Evolutionary conservation across 306 rosid species (phyloP).

Genomic region (Arachis hypogaea): DNA sequence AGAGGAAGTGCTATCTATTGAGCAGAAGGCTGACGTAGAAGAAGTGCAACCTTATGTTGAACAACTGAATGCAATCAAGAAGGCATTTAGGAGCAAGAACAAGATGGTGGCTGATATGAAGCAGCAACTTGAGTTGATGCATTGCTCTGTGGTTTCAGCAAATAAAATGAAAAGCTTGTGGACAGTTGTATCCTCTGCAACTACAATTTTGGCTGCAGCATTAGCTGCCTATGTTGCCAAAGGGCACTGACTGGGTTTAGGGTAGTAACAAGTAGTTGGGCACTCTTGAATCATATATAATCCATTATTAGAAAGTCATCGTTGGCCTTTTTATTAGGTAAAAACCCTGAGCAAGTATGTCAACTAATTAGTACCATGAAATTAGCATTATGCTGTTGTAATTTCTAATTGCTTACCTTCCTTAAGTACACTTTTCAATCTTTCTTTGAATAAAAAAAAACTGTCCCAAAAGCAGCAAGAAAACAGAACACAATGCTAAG

Average conservation of each 20-base stretch:
- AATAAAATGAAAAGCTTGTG: slow-evolving; percentile 63
- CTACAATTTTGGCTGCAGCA: slow-evolving; percentile 70
- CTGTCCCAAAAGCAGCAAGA: background rate
- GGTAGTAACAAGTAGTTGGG: slow-evolving; percentile 31
- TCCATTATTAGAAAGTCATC: slow-evolving; percentile 12
- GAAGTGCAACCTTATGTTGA: slow-evolving; percentile 49
- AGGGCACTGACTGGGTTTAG: slow-evolving; percentile 54
- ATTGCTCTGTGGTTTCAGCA: slow-evolving; percentile 46
- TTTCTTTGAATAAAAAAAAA: background rate
- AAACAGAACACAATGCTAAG: background rate
- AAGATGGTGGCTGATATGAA: slow-evolving; percentile 63
- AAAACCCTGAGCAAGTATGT: slow-evolving; percentile 18
- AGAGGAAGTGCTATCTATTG: slow-evolving; percentile 47
- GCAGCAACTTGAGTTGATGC: slow-evolving; percentile 46
- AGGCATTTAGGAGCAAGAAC: slow-evolving; percentile 65
- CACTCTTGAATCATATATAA: slow-evolving; percentile 12
- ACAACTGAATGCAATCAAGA: slow-evolving; percentile 63
- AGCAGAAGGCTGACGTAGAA: slow-evolving; percentile 43
- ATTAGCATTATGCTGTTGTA: slow-evolving; percentile 6
- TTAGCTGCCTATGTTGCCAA: slow-evolving; percentile 67
- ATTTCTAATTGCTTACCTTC: background rate
- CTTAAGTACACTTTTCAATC: background rate
- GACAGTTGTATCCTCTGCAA: slow-evolving; percentile 67
- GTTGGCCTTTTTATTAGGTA: slow-evolving; percentile 5
- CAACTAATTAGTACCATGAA: background rate